Evolutionary conservation across 2,329 filamentous ascomycete species (phyloP).

Genomic region (Trichoderma pleuroti): DNA sequence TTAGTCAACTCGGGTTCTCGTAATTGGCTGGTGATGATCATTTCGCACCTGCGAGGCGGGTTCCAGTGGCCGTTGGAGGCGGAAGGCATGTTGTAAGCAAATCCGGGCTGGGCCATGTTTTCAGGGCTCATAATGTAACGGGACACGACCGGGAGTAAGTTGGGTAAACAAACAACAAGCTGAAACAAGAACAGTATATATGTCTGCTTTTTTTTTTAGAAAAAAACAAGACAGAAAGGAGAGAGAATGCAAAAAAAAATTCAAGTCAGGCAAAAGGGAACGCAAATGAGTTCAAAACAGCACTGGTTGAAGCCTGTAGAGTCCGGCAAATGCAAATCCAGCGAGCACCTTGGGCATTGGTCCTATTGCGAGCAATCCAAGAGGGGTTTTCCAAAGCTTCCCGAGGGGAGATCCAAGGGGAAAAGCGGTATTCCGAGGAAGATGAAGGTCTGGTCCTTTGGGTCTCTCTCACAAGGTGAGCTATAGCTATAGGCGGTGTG

Average conservation of each 20-base stretch:
- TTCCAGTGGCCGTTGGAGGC: conserved; percentile 49
- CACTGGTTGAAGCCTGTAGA: conserved; percentile 10
- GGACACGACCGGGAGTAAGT: background rate
- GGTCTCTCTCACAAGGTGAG: conserved; percentile 12
- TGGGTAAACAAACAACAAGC: background rate
- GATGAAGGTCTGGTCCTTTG: conserved; percentile 17
- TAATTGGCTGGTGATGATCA: conserved; percentile 16
- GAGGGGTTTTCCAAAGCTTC: background rate
- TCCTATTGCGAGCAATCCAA: conserved; percentile 18
- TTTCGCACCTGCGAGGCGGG: conserved; percentile 51
- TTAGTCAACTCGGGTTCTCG: conserved; percentile 15
- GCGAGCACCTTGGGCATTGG: conserved; percentile 16
- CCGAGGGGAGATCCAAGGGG: conserved; percentile 15
- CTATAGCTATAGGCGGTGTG: conserved; percentile 19
- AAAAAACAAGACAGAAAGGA: background rate
- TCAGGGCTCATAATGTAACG: conserved; percentile 35
- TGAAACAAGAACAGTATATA: background rate
- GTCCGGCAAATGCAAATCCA: conserved; percentile 19
- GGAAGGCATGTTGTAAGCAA: conserved; percentile 46
- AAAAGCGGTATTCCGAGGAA: conserved; percentile 6
- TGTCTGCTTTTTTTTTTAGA: background rate
- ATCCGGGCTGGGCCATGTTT: conserved; percentile 46
- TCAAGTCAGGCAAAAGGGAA: conserved; percentile 3
- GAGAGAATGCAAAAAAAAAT: background rate
- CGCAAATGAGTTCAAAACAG: background rate